Evolutionary conservation across 768 basidiomycete species (phyloP).

Genomic region (Filobasidium floriforme): DNA sequence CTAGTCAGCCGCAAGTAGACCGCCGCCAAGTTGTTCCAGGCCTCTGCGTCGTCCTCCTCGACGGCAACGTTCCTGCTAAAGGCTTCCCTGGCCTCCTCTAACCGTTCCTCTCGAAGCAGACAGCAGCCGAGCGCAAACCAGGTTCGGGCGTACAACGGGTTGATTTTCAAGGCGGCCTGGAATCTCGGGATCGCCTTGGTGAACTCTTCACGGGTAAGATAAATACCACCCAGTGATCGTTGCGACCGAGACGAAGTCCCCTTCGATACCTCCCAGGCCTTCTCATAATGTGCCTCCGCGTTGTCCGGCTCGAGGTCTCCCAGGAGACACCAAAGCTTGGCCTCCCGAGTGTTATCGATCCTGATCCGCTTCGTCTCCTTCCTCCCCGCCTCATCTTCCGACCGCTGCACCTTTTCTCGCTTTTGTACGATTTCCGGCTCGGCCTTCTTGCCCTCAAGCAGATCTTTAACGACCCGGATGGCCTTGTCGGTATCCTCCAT

Average conservation of each 20-base stretch:
- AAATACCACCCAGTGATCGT: constrained; percentile 78
- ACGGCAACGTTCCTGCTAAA: constrained; percentile 80
- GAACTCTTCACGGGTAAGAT: constrained; percentile 65
- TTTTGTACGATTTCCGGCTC: constrained; percentile 66
- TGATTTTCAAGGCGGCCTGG: constrained; percentile 70
- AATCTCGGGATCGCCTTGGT: constrained; percentile 59
- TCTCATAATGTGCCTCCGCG: constrained; percentile 66
- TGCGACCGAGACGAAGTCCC: constrained; percentile 80
- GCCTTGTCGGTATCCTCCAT: constrained; percentile 74
- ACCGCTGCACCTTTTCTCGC: constrained; percentile 45
- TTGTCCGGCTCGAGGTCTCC: constrained; percentile 65
- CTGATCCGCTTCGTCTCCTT: constrained; percentile 25
- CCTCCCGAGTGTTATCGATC: constrained; percentile 64
- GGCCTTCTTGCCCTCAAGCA: constrained; percentile 73
- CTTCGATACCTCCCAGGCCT: constrained; percentile 74
- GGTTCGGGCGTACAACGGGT: constrained; percentile 73
- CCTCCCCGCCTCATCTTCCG: constrained; percentile 20
- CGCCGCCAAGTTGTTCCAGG: constrained; percentile 95
- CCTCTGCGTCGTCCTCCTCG: constrained; percentile 94
- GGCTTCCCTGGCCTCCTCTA: constrained; percentile 73
- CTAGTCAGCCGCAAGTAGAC: constrained; percentile 76
- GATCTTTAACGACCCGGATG: constrained; percentile 69
- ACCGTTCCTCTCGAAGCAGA: constrained; percentile 69
- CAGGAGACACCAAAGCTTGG: constrained; percentile 89
- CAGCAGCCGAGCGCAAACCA: constrained; percentile 98